These are phyloP conservation scores for Eucalyptus cloeziana DNA, from an alignment of 345 rosid species.

Conservation along the genomic window DNA sequence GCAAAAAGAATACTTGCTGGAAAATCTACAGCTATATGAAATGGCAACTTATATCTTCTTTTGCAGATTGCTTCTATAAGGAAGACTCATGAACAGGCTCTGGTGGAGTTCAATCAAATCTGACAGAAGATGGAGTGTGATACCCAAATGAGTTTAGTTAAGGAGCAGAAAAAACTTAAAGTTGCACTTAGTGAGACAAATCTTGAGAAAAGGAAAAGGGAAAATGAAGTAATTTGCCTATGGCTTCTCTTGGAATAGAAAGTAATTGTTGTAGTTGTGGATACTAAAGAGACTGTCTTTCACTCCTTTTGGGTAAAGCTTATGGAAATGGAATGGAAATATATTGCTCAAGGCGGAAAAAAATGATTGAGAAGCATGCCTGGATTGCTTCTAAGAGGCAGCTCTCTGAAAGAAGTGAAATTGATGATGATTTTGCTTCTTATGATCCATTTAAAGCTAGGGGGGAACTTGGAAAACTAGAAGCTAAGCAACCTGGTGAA, in stretches of 20 bases:
- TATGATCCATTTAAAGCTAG: constrained; percentile 61
- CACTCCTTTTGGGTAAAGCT: constrained; percentile 29
- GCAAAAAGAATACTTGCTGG: background rate
- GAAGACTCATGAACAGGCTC: constrained; percentile 44
- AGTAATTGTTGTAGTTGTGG: background rate
- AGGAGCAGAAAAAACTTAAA: constrained; percentile 50
- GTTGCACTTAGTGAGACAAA: constrained; percentile 56
- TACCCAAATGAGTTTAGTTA: constrained; percentile 55
- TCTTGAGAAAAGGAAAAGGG: constrained; percentile 80
- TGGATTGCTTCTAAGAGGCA: constrained; percentile 93
- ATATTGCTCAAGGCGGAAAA: constrained; percentile 73
- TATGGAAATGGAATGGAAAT: constrained; percentile 84
- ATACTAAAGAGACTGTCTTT: background rate
- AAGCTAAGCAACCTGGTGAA: constrained; percentile 76
- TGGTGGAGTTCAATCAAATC: constrained; percentile 48
- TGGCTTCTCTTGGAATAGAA: background rate
- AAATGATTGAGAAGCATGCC: constrained; percentile 79
- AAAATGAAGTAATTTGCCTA: constrained; percentile 63
- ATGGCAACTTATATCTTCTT: background rate
- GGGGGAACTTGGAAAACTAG: constrained; percentile 67
- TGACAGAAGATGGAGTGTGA: constrained; percentile 82
- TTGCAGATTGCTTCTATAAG: constrained; percentile 49
- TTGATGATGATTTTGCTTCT: constrained; percentile 84
- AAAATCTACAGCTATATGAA: background rate
- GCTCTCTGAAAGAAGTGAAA: constrained; percentile 82